Evolutionary conservation across 306 rosid genomes (phyloP), one percentile per base, ranked within the genome.

Genomic region (Dicorynia guianensis): DNA sequence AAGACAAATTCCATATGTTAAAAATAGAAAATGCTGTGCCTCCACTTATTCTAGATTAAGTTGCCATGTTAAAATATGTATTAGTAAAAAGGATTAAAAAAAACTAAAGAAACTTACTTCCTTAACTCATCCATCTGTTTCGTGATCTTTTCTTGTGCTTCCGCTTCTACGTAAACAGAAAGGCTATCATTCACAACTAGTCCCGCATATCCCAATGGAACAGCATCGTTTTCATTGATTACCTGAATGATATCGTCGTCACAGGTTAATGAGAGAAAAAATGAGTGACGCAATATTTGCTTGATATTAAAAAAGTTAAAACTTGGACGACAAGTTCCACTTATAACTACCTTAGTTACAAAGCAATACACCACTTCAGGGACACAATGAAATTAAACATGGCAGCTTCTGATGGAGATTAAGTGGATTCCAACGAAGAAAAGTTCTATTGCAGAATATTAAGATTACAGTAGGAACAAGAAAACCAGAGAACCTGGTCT

Each of bases 151-250:
- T 64, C 84, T 3, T 36, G 62, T n/a, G 77, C 76, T 67, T 85
- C 86, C 6, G 76, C 86, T 67, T 85, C 89, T 38, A 85, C 38
- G 76, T 85, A 85, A 50, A 82, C 89, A 71, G 86, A 85, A 20
- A 85, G 63, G 76, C 35, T 79, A 69, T 82, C 86, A 62, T 82
- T 82, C 43, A 85, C 84, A 13, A 82, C 84, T 8, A 80, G 8
- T 13, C 76, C 79, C 30, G 74, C 80, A 44, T 76, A 79, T 50
- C 86, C 86, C 48, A 82, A 55, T 12, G 86, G 86, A 71, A 61
- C 42, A 34, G 80, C 71, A 20, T 82, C 80, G 36, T 4, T 72
- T 40, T 79, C 84, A 12, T 74, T 48, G 40, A 82, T 71, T 60
- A 75, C 80, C 89, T 85, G 82, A 76, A 75, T 66, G 74, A 71